A percentile compares a stretch with the other conserved stretches of the same genome.
Evolutionary conservation across 2,329 filamentous ascomycete genomes (phyloP).

Genomic region (Pseudocercospora eumusae): DNA sequence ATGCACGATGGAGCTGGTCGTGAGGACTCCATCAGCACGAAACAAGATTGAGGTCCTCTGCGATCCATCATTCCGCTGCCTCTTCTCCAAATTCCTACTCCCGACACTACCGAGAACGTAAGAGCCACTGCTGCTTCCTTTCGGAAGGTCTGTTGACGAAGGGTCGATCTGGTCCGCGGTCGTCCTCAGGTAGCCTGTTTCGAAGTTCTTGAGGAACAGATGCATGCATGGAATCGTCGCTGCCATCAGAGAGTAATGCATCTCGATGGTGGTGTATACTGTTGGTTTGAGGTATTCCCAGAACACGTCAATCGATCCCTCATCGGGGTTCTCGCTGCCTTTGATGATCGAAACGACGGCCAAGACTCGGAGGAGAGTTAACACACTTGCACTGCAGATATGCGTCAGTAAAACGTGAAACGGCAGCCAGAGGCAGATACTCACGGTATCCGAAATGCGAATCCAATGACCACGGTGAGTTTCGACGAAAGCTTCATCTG

Average conservation of each 20-base stretch:
- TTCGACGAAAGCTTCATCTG: conserved; percentile 22
- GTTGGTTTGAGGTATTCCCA: conserved; percentile 20
- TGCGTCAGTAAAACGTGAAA: background rate
- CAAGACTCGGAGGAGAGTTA: conserved; percentile 16
- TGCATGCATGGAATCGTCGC: conserved; percentile 28
- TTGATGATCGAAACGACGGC: conserved; percentile 19
- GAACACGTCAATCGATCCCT: conserved; percentile 14
- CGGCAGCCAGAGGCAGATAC: background rate
- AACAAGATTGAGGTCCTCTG: conserved; percentile 9
- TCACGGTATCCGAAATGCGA: conserved; percentile 26
- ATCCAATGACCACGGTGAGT: conserved; percentile 20
- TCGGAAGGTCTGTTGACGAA: background rate
- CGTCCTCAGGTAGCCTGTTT: conserved; percentile 20
- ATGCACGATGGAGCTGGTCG: conserved; percentile 16
- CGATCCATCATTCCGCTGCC: conserved; percentile 6
- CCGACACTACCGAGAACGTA: conserved; percentile 15
- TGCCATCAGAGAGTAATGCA: conserved; percentile 25
- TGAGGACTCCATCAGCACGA: conserved; percentile 12
- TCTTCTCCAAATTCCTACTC: conserved; percentile 8
- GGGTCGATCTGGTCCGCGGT: conserved; percentile 20
- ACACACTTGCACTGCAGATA: conserved; percentile 14
- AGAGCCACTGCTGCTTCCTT: conserved; percentile 11
- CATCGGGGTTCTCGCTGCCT: background rate
- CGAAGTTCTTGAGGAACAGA: conserved; percentile 23
- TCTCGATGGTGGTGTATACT: conserved; percentile 20